Evolutionary conservation across 352 stramenopile species (phyloP), one percentile per base, ranked within the genome.

Genomic region (Peronospora destructor): DNA sequence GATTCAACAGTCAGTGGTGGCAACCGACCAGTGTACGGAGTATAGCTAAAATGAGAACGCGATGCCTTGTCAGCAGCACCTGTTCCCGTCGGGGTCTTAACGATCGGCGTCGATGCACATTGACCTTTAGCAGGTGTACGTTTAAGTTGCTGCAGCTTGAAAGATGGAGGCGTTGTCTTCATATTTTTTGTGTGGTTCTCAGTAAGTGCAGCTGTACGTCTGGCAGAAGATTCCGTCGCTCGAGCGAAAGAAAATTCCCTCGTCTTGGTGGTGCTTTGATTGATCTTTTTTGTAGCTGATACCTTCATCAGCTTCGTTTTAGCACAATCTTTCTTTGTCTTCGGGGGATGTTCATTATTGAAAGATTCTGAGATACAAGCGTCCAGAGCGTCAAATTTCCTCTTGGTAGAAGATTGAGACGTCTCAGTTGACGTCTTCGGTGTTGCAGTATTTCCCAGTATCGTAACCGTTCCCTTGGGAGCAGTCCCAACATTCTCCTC

Each of bases 11-110:
- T 64, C 52, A 73, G 73, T 11, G 73, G 58, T 12, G 78, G 78
- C 43, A 90, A 44, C 2, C 74, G 76, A 1, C 78, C 78, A 29
- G 49, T 76, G 58, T 90, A 84, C n/a, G 78, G 78, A 46, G 75
- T 87, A 61, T 84, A 89, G 41, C 17, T 52, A 26, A 53, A 62
- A 30, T 66, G 58, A 29, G 46, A n/a, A 19, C 60, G 56, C 9
- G 42, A 49, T 12, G 41, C 25, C 30, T 65, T 64, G 12, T 61
- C 43, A 7, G 16, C 28, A 9, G 33, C 40, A 32, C 5, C 10
- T 7, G 45, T 30, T 32, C 11, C 47, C 7, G 29, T 25, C 12
- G 45, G 41, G 2, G 49, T 61, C 42, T 53, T 65, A 6, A 28
- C 33, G 21, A 37, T 41, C 25, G 49, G 28, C 39, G 19, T 59